phyloP scores from a whole-genome alignment of 177 flowering plant species.

The Vitis hybrid region DNA sequence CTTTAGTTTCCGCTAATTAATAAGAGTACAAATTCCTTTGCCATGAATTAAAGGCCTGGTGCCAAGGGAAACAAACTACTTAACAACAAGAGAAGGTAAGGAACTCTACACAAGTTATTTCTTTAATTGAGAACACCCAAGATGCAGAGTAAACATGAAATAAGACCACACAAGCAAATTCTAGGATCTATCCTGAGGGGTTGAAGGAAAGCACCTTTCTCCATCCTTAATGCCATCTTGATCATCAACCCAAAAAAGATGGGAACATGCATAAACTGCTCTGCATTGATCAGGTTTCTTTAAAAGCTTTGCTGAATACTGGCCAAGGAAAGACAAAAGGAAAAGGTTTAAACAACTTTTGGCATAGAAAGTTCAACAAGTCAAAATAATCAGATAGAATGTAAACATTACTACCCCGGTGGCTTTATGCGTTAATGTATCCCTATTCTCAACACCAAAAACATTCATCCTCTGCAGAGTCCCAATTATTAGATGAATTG shows the following conservation, averaged over 20 bases:
- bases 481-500: conserved; percentile 88
- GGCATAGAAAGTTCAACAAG: neutral
- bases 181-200: neutral
- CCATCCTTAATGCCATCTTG: conserved; percentile 93
- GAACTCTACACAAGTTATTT: too few species aligned
- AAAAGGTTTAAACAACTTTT: neutral
- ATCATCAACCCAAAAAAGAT: conserved; percentile 98
- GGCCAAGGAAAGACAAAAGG: conserved; percentile 19
- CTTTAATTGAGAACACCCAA: too few species aligned
- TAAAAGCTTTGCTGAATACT: conserved; percentile 98
- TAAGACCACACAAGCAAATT: neutral
- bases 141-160: neutral
- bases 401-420: conserved; percentile 73
- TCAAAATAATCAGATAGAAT: too few species aligned
- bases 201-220: conserved; percentile 61
- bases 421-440: conserved; percentile 93
- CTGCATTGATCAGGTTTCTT: conserved; percentile 98
- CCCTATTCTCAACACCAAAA: conserved; percentile 95
- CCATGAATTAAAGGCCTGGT: too few species aligned
- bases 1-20: too few species aligned
- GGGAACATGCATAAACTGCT: conserved; percentile 97
- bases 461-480: conserved; percentile 93
- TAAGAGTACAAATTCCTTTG: too few species aligned
- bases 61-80: neutral
- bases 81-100: conserved; percentile 10